Percentiles rank a stretch among this genome's conserved stretches.
Evolutionary conservation across 106 monocot species (phyloP).

Genomic region (Iris macrosiphon): DNA sequence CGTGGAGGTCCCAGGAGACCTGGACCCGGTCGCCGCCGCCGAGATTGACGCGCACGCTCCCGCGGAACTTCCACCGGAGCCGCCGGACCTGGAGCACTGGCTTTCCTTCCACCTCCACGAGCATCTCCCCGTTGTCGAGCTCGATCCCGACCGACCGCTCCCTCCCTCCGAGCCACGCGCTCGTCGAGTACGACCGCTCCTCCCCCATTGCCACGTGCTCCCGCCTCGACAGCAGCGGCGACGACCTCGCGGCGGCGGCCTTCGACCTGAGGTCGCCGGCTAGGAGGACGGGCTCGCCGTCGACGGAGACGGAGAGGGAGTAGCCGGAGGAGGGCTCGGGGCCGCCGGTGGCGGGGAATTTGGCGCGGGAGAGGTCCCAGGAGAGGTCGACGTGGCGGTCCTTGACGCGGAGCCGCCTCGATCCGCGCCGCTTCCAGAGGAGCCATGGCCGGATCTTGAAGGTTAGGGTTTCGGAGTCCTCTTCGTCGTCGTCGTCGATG

Average conservation of each 20-base stretch:
- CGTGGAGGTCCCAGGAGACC: slow-evolving; percentile 89
- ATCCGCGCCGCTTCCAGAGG: slow-evolving; percentile 65
- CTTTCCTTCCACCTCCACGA: slow-evolving; percentile 52
- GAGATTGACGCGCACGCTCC: slow-evolving; percentile 53
- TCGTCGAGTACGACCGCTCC: slow-evolving; percentile 32
- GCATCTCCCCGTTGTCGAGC: slow-evolving; percentile 28
- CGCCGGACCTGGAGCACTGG: slow-evolving; percentile 45
- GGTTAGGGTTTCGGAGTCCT: slow-evolving; percentile 12
- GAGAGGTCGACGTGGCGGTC: slow-evolving; percentile 28
- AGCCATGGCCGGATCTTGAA: slow-evolving; percentile 70
- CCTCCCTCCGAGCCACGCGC: slow-evolving; percentile 32
- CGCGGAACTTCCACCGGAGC: slow-evolving; percentile 82
- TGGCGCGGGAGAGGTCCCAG: slow-evolving; percentile 68
- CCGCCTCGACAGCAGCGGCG: slow-evolving; percentile 38
- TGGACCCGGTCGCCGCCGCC: slow-evolving; percentile 40
- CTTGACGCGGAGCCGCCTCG: slow-evolving; percentile 25
- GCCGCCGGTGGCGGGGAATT: slow-evolving; percentile 35
- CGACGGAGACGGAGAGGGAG: slow-evolving; percentile 47
- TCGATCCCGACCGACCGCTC: slow-evolving; percentile 52
- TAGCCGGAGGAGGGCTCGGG: slow-evolving; percentile 60
- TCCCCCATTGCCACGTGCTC: slow-evolving; percentile 60
- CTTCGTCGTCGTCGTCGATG: not conserved
- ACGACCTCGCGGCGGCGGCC: not conserved
- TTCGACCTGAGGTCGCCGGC: slow-evolving; percentile 42
- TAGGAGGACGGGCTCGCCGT: slow-evolving; percentile 54